Evolutionary conservation across 1,139 yeast genomes (phyloP).

Genomic region (Candida smagusa): DNA sequence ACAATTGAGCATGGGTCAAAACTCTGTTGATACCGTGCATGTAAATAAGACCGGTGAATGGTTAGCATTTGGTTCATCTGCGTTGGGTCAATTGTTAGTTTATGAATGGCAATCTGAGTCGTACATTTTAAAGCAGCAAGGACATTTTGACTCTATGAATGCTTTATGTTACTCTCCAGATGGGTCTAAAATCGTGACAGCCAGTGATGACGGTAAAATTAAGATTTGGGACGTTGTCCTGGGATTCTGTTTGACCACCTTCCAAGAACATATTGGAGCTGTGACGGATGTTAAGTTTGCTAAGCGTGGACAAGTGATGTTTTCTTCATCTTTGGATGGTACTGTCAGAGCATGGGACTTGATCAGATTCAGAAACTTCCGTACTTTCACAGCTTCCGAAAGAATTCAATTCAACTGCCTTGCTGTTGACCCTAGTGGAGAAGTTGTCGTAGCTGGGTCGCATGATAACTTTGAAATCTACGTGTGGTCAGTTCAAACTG

Average conservation of each 20-base stretch:
- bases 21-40: slow-evolving; percentile 77
- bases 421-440: slow-evolving; percentile 98
- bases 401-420: slow-evolving; percentile 83
- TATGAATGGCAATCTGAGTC: slow-evolving; percentile 99
- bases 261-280: slow-evolving; percentile 85
- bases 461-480: slow-evolving; percentile 85
- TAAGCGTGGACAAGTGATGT: slow-evolving; percentile 81
- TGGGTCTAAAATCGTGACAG: slow-evolving; percentile 89
- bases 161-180: slow-evolving; percentile 89
- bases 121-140: slow-evolving; percentile 91
- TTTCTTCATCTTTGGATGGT: slow-evolving; percentile 91
- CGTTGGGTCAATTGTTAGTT: slow-evolving; percentile 87
- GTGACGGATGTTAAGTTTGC: slow-evolving; percentile 89
- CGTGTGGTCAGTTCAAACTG: slow-evolving; percentile 97
- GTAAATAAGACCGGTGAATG: slow-evolving; percentile 90
- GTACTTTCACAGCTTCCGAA: slow-evolving; percentile 89
- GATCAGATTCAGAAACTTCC: slow-evolving; percentile 85
- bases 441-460: slow-evolving; percentile 94
- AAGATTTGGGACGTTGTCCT: slow-evolving; percentile 94
- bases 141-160: slow-evolving; percentile 91
- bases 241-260: slow-evolving; percentile 91
- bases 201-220: slow-evolving; percentile 94
- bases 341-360: slow-evolving; percentile 98
- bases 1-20: slow-evolving; percentile 89
- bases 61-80: slow-evolving; percentile 92